Evolutionary conservation across 768 basidiomycete genomes (phyloP), one percentile per base, ranked within the genome.

Genomic region (Leccinum uliginosum): DNA sequence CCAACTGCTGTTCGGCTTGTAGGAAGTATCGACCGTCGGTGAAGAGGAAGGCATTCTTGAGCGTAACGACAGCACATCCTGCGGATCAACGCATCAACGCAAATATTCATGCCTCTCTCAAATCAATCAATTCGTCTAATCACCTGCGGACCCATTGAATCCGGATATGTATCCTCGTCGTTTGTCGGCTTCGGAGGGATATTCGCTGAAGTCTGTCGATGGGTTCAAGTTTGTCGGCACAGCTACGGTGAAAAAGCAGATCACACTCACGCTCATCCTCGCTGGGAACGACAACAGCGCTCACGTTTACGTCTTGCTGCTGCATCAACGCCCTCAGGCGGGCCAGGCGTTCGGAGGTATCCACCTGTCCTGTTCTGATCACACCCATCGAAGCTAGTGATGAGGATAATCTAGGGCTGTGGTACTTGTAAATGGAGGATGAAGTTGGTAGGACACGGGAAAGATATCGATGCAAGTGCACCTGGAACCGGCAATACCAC

Each of bases 21-120:
- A 98, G 75, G 67, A 90, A 97, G 67, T 99, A 99, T 46, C 96
- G 76, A 3, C 96, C 97, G 75, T 99, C 96, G 3, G 96, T 98
- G 74, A 96, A 98, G 50, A 97, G 78, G 59, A 78, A 84, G 0
- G 94, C 95, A 4, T 83, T 75, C 27, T 85, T 76, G 48, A 74
- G 67, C 0, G 91, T 90, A 23, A 96, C 76, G 44, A 95, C 69
- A 3, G 92, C 94, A 57, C 84, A 88, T 46, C 91, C 90, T 87
- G 61, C 21, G 29, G 5, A 56, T 46, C n/a, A 23, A 23, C 7
- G 23, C n/a, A 52, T 65, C 51, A 67, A 58, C 8, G 17, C 29
- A 10, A 3, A 38, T 38, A 11, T 17, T 35, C 29, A 23, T 23
- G 10, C 34, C 17, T 21, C 26, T 56, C 26, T 27, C 26, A 27